Conservation (phyloP, 345 rosid genomes). For the Capsella bursapastoris region DNA sequence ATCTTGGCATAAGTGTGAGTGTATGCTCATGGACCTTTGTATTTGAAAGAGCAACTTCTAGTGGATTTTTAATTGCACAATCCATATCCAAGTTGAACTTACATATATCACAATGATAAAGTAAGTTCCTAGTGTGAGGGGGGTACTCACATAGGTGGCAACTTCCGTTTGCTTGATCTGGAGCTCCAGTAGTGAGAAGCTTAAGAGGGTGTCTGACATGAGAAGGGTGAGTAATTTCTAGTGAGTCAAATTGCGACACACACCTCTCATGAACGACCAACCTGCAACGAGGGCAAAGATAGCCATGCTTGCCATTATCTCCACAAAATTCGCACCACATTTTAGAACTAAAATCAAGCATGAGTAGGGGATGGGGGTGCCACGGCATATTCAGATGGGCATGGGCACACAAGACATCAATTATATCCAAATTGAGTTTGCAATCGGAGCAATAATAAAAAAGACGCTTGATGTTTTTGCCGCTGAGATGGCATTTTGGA, state of each 20-base stretch:
- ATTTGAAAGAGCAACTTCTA: background rate
- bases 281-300: background rate
- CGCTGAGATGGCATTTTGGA: background rate
- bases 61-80: background rate
- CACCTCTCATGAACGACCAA: constrained; percentile 14
- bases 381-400: background rate
- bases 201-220: constrained; percentile 26
- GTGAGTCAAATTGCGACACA: background rate
- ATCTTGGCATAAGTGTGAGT: constrained; percentile 15
- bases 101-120: constrained; percentile 36
- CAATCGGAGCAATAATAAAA: background rate
- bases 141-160: background rate
- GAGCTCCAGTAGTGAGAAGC: constrained; percentile 4
- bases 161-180: background rate
- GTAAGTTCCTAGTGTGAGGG: background rate
- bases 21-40: constrained; percentile 37
- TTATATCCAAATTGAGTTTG: constrained; percentile 1
- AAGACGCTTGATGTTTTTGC: background rate
- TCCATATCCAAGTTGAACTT: constrained; percentile 2
- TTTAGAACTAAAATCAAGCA: too few relatives aligned
- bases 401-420: background rate
- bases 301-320: background rate
- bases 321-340: background rate
- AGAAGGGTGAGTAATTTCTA: constrained; percentile 1
- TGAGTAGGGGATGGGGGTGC: background rate